Evolutionary conservation across 2,329 filamentous ascomycete genomes (phyloP).

Genomic region (Aspergillus arachidicola): DNA sequence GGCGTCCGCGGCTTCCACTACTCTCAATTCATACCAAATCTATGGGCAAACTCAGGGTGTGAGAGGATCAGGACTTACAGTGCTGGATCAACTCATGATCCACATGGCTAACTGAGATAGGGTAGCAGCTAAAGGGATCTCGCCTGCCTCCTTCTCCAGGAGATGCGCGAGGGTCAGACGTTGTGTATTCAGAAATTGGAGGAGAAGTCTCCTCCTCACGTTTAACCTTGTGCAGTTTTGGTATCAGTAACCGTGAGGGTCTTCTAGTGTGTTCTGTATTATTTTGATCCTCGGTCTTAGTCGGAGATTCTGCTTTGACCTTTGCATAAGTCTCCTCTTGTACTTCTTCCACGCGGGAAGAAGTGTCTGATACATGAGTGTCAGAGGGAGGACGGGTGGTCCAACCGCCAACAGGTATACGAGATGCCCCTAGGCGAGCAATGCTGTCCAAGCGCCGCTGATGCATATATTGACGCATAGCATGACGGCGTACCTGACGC

Average conservation of each 20-base stretch:
- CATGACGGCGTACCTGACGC: conserved; percentile 38
- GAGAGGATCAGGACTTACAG: conserved; percentile 26
- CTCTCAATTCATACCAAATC: background rate
- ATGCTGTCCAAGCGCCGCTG: conserved; percentile 36
- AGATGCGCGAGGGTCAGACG: conserved; percentile 17
- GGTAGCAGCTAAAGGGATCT: conserved; percentile 34
- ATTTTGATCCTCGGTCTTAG: conserved; percentile 13
- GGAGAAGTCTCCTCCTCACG: conserved; percentile 14
- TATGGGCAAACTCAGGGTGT: background rate
- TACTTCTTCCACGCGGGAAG: conserved; percentile 17
- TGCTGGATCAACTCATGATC: conserved; percentile 36
- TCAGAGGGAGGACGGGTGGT: conserved; percentile 14
- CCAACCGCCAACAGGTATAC: conserved; percentile 30
- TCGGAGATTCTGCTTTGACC: conserved; percentile 7
- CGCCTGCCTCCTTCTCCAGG: conserved; percentile 21
- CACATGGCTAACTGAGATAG: conserved; percentile 25
- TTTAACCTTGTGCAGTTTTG: conserved; percentile 18
- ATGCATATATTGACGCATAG: conserved; percentile 40
- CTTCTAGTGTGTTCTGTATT: conserved; percentile 8
- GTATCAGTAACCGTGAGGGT: conserved; percentile 9
- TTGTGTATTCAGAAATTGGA: conserved; percentile 6
- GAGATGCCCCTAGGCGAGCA: conserved; percentile 33
- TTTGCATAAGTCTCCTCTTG: conserved; percentile 8
- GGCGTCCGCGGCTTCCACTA: background rate
- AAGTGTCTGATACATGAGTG: conserved; percentile 8